Percentiles rank a stretch among this genome's conserved stretches.
These are phyloP conservation scores for Xylaria sp. DNA, from an alignment of 2,329 filamentous ascomycete genomes.

Conservation along the genomic window DNA sequence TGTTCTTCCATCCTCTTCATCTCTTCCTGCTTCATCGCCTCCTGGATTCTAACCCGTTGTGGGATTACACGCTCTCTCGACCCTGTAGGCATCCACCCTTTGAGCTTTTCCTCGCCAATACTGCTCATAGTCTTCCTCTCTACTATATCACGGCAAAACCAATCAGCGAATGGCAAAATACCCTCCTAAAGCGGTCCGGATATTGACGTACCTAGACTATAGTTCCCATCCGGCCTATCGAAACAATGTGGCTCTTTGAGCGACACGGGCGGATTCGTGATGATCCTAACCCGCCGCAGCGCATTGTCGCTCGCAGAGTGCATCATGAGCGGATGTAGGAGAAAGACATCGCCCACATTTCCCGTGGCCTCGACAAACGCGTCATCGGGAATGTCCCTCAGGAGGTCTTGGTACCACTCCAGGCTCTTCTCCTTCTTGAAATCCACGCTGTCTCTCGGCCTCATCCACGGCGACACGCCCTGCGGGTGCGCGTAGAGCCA, in stretches of 20 bases:
- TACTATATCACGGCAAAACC: constrained; percentile 47
- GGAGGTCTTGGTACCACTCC: constrained; percentile 57
- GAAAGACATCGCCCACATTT: constrained; percentile 64
- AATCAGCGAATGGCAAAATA: not conserved
- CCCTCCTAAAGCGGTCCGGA: not conserved
- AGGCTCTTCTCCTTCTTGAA: constrained; percentile 57
- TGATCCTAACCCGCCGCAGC: constrained; percentile 58
- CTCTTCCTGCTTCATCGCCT: constrained; percentile 62
- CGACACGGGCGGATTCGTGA: constrained; percentile 66
- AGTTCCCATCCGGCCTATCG: constrained; percentile 58
- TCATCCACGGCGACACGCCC: constrained; percentile 74
- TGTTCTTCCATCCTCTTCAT: constrained; percentile 55
- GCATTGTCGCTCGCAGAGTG: constrained; percentile 64
- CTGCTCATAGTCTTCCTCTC: constrained; percentile 64
- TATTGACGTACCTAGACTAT: constrained; percentile 54
- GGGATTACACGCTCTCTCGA: constrained; percentile 62
- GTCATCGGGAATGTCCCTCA: constrained; percentile 48
- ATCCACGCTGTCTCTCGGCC: constrained; percentile 60
- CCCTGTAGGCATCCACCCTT: constrained; percentile 62
- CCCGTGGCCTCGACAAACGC: constrained; percentile 65
- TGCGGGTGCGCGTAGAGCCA: constrained; percentile 70
- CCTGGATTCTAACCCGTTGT: constrained; percentile 58
- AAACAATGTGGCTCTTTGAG: constrained; percentile 63
- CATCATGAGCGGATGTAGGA: constrained; percentile 70
- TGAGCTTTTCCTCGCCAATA: constrained; percentile 58